Conservation (phyloP, 1,139 yeast genomes). For the Diutina catenulata region DNA sequence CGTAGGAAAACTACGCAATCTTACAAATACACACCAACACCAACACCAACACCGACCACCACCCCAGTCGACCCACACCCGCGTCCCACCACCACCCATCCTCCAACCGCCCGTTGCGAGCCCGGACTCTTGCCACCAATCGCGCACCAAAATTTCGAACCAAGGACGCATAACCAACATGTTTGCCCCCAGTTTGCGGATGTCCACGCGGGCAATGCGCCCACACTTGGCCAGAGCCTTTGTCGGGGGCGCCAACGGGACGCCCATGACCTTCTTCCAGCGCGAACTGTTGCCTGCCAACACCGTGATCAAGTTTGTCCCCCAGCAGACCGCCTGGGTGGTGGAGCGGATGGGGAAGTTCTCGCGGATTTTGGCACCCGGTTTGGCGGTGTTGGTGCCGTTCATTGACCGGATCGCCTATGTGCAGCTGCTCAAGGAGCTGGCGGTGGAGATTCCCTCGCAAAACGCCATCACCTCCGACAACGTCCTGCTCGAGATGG, state of each 20-base stretch:
- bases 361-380: constrained; percentile 64
- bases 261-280: constrained; percentile 39
- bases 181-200: neutral
- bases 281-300: constrained; percentile 58
- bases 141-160: neutral
- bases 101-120: no score
- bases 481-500: constrained; percentile 75
- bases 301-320: constrained; percentile 67
- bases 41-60: no score
- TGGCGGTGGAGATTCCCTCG: constrained; percentile 73
- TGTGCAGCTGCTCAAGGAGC: constrained; percentile 72
- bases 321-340: constrained; percentile 86
- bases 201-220: neutral
- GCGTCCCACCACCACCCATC: no score
- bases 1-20: no score
- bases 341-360: constrained; percentile 89
- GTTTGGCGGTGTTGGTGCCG: constrained; percentile 63
- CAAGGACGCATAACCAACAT: neutral
- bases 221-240: neutral
- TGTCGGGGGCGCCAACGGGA: neutral
- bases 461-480: constrained; percentile 83
- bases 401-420: constrained; percentile 65
- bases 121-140: no score
- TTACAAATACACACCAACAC: no score
- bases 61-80: no score